Evolutionary conservation across 768 basidiomycete genomes (phyloP).

Genomic region (Hortiboletus campestris): DNA sequence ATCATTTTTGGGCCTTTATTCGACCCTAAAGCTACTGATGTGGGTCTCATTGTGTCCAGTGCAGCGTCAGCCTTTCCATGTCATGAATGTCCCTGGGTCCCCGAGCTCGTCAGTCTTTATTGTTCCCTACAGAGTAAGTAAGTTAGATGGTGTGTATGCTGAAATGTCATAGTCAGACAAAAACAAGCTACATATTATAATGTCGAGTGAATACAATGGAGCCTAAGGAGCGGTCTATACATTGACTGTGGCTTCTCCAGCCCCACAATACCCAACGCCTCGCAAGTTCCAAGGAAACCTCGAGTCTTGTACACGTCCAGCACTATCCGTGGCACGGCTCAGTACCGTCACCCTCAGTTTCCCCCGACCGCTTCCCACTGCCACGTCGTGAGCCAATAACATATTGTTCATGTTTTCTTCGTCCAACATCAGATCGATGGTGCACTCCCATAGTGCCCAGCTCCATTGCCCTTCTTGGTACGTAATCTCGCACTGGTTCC

Average conservation of each 20-base stretch:
- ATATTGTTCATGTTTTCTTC: constrained; percentile 19
- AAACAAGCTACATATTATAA: no score
- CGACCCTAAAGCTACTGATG: no score
- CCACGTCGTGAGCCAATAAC: not conserved
- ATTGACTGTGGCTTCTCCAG: constrained; percentile 23
- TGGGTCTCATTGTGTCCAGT: no score
- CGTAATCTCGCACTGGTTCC: constrained; percentile 49
- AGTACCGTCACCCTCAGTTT: constrained; percentile 25
- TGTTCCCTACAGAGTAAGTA: no score
- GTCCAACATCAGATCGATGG: constrained; percentile 35
- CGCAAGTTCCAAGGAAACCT: constrained; percentile 63
- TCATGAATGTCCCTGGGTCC: no score
- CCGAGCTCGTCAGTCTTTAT: no score
- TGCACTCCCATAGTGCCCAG: constrained; percentile 69
- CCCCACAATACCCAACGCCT: constrained; percentile 49
- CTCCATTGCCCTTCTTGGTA: constrained; percentile 69
- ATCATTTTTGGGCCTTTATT: no score
- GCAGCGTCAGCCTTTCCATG: no score
- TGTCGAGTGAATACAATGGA: no score
- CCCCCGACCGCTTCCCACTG: constrained; percentile 6
- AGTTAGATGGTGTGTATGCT: no score
- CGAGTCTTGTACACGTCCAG: constrained; percentile 47
- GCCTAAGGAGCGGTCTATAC: not conserved
- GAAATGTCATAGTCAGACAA: no score
- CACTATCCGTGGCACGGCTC: constrained; percentile 53